Base-by-base conservation (phyloP, 1,284 basidiomycete species). In the Rhodotorula sp. region DNA sequence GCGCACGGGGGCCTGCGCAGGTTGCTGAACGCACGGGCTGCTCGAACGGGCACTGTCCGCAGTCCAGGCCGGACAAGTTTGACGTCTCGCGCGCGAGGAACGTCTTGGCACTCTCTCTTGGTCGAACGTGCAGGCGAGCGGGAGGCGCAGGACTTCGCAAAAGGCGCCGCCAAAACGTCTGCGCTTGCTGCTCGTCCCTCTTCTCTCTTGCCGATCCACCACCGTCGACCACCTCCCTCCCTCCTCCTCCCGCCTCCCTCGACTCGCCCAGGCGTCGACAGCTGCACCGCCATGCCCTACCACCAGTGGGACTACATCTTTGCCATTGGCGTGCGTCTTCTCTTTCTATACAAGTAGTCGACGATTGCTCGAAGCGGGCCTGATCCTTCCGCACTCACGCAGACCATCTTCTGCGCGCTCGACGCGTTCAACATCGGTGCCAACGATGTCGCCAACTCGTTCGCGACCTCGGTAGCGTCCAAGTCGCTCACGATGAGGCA, bases 401-500 rank as follows among this genome's bases (percentile, higher is more conserved):
- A 54, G 53, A 50, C 63, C 37, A 78, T 84, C 59, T 83, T 84
- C 75, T 78, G 81, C 32, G 78, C 80, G 10, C 80, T 85, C 51
- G 84, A 85, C 71, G 83, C 83, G 0, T 85, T 78, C 81, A 84
- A 83, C 79, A 85, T 85, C 66, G 84, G 84, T 39, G 72, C 73
- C 12, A 69, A 77, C 69, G 75, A 82, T 80, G 83, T 84, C 51
- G 82, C 82, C 71, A 83, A 82, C 80, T 81, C 82, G 13, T 85
- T 83, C 76, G 84, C 81, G 82, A 83, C 80, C 82, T 84, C 70
- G 82, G 83, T 67, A 81, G 81, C 83, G 21, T 76, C 74, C 64
- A 82, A 81, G 82, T 85, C 62, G 80, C 82, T 86, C 46, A 83
- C 84, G 2, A 77, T 85, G 76, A 72, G 77, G 37, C 84, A 85